Evolutionary conservation across 1,284 basidiomycete genomes (phyloP).

Genomic region (Flammula alnicola): DNA sequence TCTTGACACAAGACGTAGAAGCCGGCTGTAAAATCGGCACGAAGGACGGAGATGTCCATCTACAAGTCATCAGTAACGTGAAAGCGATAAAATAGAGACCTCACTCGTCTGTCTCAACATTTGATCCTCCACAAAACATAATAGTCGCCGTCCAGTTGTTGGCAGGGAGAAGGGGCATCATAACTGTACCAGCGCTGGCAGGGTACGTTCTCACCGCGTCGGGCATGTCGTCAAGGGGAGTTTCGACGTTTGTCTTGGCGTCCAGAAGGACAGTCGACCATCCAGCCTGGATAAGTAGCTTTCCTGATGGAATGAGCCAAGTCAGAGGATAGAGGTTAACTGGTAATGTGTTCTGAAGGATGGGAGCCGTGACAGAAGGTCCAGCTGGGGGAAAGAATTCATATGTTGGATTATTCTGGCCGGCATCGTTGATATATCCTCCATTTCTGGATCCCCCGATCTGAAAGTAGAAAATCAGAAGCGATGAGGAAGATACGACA

Average conservation of each 20-base stretch:
- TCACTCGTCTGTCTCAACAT: constrained; percentile 60
- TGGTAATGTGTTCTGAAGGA: constrained; percentile 58
- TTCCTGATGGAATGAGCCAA: constrained; percentile 58
- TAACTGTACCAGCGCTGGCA: constrained; percentile 78
- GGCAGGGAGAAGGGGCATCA: constrained; percentile 84
- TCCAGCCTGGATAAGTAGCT: constrained; percentile 63
- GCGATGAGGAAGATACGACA: not conserved
- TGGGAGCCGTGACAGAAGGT: constrained; percentile 48
- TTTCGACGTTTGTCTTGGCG: constrained; percentile 66
- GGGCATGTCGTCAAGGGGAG: constrained; percentile 58
- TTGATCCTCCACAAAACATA: constrained; percentile 86
- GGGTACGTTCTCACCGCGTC: constrained; percentile 73
- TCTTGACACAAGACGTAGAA: constrained; percentile 59
- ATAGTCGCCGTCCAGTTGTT: constrained; percentile 89
- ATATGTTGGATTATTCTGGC: constrained; percentile 67
- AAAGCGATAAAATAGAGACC: constrained; percentile 11
- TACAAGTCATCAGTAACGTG: constrained; percentile 13
- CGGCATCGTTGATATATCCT: constrained; percentile 70
- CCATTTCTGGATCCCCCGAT: constrained; percentile 67
- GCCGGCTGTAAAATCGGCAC: constrained; percentile 42
- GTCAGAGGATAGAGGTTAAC: constrained; percentile 66
- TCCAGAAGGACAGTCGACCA: constrained; percentile 69
- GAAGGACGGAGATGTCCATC: constrained; percentile 37
- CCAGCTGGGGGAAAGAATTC: constrained; percentile 75
- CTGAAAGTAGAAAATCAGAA: constrained; percentile 40